Conservation (phyloP, 768 basidiomycete species). For the Russula sp. region DNA sequence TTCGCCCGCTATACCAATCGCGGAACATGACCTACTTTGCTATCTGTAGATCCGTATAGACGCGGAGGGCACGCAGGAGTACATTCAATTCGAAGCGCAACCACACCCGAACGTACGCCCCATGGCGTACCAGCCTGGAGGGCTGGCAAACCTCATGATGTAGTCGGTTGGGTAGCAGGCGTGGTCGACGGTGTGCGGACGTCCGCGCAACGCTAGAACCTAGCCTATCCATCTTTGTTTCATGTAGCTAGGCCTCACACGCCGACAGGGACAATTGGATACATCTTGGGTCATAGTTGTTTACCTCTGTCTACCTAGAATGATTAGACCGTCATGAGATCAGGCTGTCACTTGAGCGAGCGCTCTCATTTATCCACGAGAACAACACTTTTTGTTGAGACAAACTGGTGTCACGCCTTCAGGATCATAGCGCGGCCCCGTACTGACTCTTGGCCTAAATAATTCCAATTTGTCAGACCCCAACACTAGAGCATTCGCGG, state of each 20-base stretch:
- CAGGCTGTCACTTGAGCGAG: not conserved
- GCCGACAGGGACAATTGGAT: not conserved
- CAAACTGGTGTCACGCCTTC: not conserved
- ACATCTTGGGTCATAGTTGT: not conserved
- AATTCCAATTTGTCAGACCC: too few species aligned
- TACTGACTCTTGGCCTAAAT: too few species aligned
- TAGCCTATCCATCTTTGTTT: not conserved
- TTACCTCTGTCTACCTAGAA: not conserved
- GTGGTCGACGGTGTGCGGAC: not conserved
- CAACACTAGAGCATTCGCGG: too few species aligned
- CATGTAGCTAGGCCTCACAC: not conserved
- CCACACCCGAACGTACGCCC: slow-evolving; percentile 88
- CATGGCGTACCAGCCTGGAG: slow-evolving; percentile 79
- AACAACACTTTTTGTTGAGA: not conserved
- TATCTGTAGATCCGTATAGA: slow-evolving; percentile 68
- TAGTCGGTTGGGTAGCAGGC: slow-evolving; percentile 26
- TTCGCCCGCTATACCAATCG: not conserved
- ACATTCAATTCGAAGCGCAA: slow-evolving; percentile 77
- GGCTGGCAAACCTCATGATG: slow-evolving; percentile 65
- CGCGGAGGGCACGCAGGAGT: slow-evolving; percentile 61
- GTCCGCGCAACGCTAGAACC: not conserved
- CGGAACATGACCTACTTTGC: not conserved
- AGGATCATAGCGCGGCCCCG: too few species aligned
- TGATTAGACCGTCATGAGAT: not conserved
- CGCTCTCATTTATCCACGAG: not conserved